Evolutionary conservation across 306 rosid genomes (phyloP), one percentile per base, ranked within the genome.

Genomic region (Acacia acuminata): DNA sequence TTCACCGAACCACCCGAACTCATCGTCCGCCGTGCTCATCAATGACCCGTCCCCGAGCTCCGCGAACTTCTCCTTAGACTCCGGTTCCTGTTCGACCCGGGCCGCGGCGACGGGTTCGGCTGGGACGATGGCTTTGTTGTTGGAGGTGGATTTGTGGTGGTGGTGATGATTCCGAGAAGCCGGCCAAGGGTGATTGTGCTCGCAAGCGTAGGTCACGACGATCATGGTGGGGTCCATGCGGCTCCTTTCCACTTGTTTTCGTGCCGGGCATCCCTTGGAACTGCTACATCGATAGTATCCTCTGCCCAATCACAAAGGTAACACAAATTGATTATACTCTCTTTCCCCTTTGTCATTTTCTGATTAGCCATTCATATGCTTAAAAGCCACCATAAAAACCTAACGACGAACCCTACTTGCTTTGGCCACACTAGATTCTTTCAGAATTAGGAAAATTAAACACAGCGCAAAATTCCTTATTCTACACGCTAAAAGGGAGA

Each of bases 161-260:
- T 85, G 53, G 79, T 84, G 79, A 61, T 84, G 76, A 67, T 87
- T 91, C 76, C 93, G 84, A 25, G 97, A 84, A 60, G 89, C 50
- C 15, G 98, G 97, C 94, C 90, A 91, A 9, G 98, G 86, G 71
- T 96, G 99, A 79, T 94, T 96, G 85, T 96, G 99, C 4, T 96
- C 99, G 73, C 89, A 82, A 20, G 98, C 86, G 90, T 96, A 96
- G 13, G 99, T 92, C 61, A 96, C 88, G 34, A 94, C 80, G 34
- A 96, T 86, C 98, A 88, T 96, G 38, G 96, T 88, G 83, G 99
- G 99, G 83, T 96, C 98, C 86, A 77, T 51, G 1, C 91, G 87
- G 83, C 94, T 94, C 75, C 94, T 92, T 83, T 96, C 99, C 12
- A 96, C 99, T 83, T 96, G 99, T 64, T 96, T 96, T 81, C 99